Conservation (phyloP, 371 early-diverging fungal species). For the Mucor racemosus region DNA sequence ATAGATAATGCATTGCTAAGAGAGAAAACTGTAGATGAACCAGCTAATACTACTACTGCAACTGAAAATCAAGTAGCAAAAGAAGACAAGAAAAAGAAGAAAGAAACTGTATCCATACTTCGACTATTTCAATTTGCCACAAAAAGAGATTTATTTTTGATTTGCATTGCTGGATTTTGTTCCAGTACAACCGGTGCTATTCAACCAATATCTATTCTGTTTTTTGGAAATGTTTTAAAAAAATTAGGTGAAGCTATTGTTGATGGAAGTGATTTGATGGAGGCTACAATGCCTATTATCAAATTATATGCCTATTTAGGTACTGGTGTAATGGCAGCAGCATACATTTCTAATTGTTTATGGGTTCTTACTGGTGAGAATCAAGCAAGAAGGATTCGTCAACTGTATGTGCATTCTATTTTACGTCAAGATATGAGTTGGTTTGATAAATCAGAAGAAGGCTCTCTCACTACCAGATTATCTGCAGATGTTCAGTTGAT, state of each 20-base stretch:
- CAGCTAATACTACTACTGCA: neutral
- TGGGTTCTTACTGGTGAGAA: slow-evolving; percentile 45
- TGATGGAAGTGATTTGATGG: slow-evolving; percentile 35
- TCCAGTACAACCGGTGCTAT: slow-evolving; percentile 45
- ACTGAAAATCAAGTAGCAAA: slow-evolving; percentile 17
- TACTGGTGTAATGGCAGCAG: slow-evolving; percentile 33
- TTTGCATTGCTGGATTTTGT: slow-evolving; percentile 28
- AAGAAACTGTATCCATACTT: slow-evolving; percentile 36
- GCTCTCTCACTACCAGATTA: slow-evolving; percentile 76
- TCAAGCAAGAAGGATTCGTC: slow-evolving; percentile 42
- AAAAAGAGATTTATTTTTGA: slow-evolving; percentile 29
- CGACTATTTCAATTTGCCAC: slow-evolving; percentile 47
- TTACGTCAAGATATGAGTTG: slow-evolving; percentile 90
- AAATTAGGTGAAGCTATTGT: slow-evolving; percentile 11
- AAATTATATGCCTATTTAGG: slow-evolving; percentile 46
- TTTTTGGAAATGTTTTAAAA: slow-evolving; percentile 38
- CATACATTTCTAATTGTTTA: slow-evolving; percentile 37
- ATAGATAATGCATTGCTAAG: neutral
- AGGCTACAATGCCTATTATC: slow-evolving; percentile 23
- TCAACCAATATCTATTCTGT: slow-evolving; percentile 45
- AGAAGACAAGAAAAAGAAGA: slow-evolving; percentile 19
- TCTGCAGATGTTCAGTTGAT: slow-evolving; percentile 76
- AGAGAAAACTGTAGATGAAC: neutral
- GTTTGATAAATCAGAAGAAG: slow-evolving; percentile 79
- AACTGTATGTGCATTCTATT: slow-evolving; percentile 69